A percentile compares a stretch with the other conserved stretches of the same genome.
These are phyloP conservation scores for Nakaseomyces bracarensis DNA, from an alignment of 1,139 yeast species.

Conservation along the genomic window DNA sequence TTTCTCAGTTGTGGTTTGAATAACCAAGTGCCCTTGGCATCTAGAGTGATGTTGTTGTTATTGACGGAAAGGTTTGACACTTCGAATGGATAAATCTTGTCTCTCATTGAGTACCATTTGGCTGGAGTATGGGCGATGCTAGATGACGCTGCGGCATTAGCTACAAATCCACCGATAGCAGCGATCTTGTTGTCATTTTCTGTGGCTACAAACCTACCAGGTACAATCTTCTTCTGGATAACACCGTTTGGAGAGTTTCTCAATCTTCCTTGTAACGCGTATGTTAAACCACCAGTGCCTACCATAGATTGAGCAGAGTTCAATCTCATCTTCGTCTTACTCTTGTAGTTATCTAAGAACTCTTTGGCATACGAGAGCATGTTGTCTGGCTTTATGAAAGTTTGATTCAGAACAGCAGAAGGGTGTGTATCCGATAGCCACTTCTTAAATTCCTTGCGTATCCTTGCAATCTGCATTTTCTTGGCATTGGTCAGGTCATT, in stretches of 20 bases:
- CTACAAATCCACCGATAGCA: constrained; percentile 73
- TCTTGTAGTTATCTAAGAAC: constrained; percentile 29
- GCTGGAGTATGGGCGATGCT: background rate
- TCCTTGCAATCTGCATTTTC: constrained; percentile 13
- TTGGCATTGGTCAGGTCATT: constrained; percentile 14
- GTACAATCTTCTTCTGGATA: constrained; percentile 48
- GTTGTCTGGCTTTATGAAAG: constrained; percentile 27
- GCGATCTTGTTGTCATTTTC: constrained; percentile 38
- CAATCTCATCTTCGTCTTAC: constrained; percentile 12
- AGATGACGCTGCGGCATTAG: constrained; percentile 10
- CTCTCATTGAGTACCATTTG: constrained; percentile 4
- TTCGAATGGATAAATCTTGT: constrained; percentile 5
- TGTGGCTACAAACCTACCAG: constrained; percentile 58
- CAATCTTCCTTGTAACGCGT: constrained; percentile 62
- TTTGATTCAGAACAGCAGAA: constrained; percentile 28
- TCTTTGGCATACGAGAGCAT: constrained; percentile 34
- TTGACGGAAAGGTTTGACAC: constrained; percentile 3
- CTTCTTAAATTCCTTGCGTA: constrained; percentile 34
- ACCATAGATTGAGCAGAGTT: constrained; percentile 33
- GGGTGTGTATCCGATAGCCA: constrained; percentile 38
- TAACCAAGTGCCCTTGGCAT: constrained; percentile 5
- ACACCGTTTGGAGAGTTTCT: constrained; percentile 71
- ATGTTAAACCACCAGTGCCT: constrained; percentile 70
- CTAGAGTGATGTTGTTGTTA: background rate
- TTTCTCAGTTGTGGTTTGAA: background rate